Evolutionary conservation across 441 rosid genomes (phyloP), one percentile per base, ranked within the genome.

Genomic region (Caryocar brasiliense): DNA sequence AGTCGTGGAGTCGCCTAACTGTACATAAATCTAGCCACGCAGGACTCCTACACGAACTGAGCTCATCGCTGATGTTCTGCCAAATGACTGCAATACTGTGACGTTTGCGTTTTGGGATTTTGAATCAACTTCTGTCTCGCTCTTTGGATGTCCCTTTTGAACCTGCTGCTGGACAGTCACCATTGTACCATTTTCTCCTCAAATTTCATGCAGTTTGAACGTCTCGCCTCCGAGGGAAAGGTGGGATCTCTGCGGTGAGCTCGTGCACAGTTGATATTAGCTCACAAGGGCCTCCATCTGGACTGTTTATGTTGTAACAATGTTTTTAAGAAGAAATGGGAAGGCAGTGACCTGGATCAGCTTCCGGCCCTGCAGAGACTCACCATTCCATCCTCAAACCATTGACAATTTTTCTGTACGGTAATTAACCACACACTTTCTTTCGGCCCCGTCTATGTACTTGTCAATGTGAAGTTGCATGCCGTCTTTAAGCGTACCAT

Each of bases 331-430:
- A 24, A 39, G 28, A 9, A 25, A 26, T 13, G 39, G 13, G 12
- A 42, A 19, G 26, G 29, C n/a, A n/a, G n/a, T n/a, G 45, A 27
- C 37, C 32, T 12, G 19, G 32, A 26, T 54, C 28, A 15, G 52
- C 62, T 35, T 55, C 57, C 11, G 61, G 28, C 32, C 8, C 47
- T 25, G n/a, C 20, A 19, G 47, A 30, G 18, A 23, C 23, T 6
- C 57, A 15, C 29, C 26, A 30, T n/a, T n/a, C n/a, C 33, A 47
- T 26, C 24, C 54, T 51, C n/a, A n/a, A 23, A 59, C 66, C 29
- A 40, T 38, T 47, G 47, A 40, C 39, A 15, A n/a, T 47, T 32
- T 37, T 30, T 12, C 24, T 53, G 54, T 53, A 52, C 21, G 17
- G 33, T 36, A 47, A 52, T 40, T 27, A 19, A 21, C 24, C 36